phyloP scores from a whole-genome alignment of 1,284 basidiomycete species.

The Trichosporon sp. region DNA sequence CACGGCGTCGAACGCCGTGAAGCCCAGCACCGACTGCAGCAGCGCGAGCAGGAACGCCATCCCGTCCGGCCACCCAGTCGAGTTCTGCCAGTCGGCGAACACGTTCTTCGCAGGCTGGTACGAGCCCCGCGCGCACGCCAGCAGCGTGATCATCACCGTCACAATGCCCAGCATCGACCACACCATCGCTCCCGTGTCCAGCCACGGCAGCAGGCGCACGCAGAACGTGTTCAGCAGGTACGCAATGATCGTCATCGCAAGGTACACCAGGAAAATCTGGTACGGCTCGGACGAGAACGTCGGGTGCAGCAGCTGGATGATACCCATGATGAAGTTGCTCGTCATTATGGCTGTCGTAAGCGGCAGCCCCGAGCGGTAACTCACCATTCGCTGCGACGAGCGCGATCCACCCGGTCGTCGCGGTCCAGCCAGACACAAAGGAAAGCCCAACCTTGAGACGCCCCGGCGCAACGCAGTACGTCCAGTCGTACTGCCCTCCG shows the following conservation, averaged over 20 bases:
- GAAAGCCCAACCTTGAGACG: conserved; percentile 20
- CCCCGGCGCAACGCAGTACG: conserved; percentile 28
- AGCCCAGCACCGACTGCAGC: conserved; percentile 47
- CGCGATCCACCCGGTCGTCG: conserved; percentile 26
- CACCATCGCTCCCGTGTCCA: conserved; percentile 36
- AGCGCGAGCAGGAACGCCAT: conserved; percentile 51
- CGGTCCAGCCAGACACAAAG: conserved; percentile 27
- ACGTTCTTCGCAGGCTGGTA: conserved; percentile 47
- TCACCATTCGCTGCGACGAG: too few relatives aligned
- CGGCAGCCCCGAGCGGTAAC: too few relatives aligned
- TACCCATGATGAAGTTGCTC: too few relatives aligned
- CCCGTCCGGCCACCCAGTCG: conserved; percentile 51
- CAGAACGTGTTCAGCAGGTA: conserved; percentile 37
- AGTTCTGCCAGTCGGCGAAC: conserved; percentile 47
- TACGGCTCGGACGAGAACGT: conserved; percentile 28
- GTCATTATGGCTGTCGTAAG: conserved; percentile 22
- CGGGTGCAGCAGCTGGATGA: conserved; percentile 39
- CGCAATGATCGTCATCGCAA: conserved; percentile 24
- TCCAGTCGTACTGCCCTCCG: conserved; percentile 47
- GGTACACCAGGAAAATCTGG: conserved; percentile 31
- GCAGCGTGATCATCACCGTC: conserved; percentile 45
- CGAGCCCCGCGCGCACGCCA: conserved; percentile 37
- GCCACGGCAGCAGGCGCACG: conserved; percentile 28
- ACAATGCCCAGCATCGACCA: conserved; percentile 45
- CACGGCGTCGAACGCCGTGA: conserved; percentile 41